A percentile compares a stretch with the other conserved stretches of the same genome.
These are phyloP conservation scores for Phalaenopsis equestris DNA, from an alignment of 106 monocot species.

Conservation along the genomic window DNA sequence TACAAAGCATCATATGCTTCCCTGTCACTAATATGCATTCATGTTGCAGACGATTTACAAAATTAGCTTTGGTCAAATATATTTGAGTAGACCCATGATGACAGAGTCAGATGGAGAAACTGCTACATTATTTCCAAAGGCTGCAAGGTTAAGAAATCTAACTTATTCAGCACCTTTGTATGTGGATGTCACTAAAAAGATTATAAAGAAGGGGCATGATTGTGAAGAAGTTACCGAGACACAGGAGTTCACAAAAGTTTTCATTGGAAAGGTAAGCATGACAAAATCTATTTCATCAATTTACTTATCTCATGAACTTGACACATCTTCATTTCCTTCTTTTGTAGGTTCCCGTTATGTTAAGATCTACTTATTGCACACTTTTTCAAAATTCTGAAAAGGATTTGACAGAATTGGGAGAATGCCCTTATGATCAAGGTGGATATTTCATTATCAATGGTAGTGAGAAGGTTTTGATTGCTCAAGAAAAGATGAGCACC, in stretches of 20 bases:
- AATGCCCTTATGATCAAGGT: slow-evolving; percentile 95
- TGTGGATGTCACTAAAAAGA: slow-evolving; percentile 80
- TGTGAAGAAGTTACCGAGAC: slow-evolving; percentile 89
- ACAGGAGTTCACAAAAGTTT: slow-evolving; percentile 88
- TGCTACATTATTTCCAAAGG: slow-evolving; percentile 83
- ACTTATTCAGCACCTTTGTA: slow-evolving; percentile 91
- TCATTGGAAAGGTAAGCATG: slow-evolving; percentile 77
- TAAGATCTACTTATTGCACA: slow-evolving; percentile 91
- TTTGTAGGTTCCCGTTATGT: slow-evolving; percentile 83
- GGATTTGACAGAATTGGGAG: slow-evolving; percentile 89
- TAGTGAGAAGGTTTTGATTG: slow-evolving; percentile 95
- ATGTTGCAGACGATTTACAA: slow-evolving; percentile 78
- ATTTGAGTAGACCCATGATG: slow-evolving; percentile 97
- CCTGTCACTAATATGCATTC: neutral
- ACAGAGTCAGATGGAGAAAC: slow-evolving; percentile 96
- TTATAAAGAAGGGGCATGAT: slow-evolving; percentile 94
- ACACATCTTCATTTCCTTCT: neutral
- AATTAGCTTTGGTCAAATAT: slow-evolving; percentile 95
- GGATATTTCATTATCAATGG: slow-evolving; percentile 98
- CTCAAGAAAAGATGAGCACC: slow-evolving; percentile 98
- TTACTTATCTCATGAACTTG: neutral
- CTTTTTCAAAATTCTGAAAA: slow-evolving; percentile 90
- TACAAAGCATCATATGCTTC: neutral
- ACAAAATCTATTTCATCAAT: neutral
- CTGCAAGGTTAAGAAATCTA: slow-evolving; percentile 80